Conservation (phyloP, 108 stramenopile genomes). For the Nitzschia putrida region DNA sequence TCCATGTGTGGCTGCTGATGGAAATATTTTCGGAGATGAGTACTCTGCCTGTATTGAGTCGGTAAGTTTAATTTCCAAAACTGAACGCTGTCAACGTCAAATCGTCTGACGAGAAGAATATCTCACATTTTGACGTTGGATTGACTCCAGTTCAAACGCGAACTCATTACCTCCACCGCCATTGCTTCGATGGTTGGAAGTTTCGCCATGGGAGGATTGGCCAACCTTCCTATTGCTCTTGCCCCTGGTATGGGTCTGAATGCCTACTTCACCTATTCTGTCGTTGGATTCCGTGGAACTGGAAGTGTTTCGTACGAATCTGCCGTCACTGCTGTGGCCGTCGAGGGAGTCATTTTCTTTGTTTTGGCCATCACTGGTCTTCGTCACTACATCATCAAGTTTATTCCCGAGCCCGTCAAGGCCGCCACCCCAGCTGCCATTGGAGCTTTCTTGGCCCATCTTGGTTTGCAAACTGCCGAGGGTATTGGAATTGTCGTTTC, state of each 20-base stretch:
- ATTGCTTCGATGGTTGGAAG: conserved; percentile 57
- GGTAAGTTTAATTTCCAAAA: not conserved
- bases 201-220: conserved; percentile 59
- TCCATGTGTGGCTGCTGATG: conserved; percentile 45
- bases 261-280: conserved; percentile 66
- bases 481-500: conserved; percentile 66
- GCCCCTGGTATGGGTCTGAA: conserved; percentile 78
- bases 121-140: conserved; percentile 20
- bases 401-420: conserved; percentile 70
- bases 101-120: conserved; percentile 28
- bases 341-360: conserved; percentile 68
- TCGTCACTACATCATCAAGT: conserved; percentile 45
- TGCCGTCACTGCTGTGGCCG: conserved; percentile 61
- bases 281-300: conserved; percentile 65
- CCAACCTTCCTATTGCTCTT: conserved; percentile 71
- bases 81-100: not conserved
- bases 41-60: conserved; percentile 47
- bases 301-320: conserved; percentile 52
- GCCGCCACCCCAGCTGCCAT: conserved; percentile 69
- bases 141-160: conserved; percentile 31
- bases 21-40: conserved; percentile 40
- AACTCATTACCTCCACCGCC: conserved; percentile 64
- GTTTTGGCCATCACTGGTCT: conserved; percentile 59
- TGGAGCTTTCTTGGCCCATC: conserved; percentile 69
- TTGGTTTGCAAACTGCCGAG: conserved; percentile 71